Evolutionary conservation across 2,329 filamentous ascomycete genomes (phyloP).

Genomic region (Venturia effusa): DNA sequence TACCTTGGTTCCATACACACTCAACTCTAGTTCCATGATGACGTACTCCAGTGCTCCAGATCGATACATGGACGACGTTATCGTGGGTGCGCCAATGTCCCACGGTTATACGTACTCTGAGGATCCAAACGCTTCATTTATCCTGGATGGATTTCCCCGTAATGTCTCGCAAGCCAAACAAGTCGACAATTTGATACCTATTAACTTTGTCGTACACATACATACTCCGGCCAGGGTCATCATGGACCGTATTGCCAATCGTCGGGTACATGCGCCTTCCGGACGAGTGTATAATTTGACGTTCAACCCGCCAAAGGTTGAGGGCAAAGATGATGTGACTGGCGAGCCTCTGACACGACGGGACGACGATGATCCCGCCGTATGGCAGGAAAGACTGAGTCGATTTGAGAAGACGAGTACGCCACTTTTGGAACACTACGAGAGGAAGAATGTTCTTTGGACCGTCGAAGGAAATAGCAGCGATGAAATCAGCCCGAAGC

Average conservation of each 20-base stretch:
- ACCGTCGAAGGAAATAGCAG: slow-evolving; percentile 81
- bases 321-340: slow-evolving; percentile 79
- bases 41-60: slow-evolving; percentile 12
- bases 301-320: slow-evolving; percentile 75
- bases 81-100: slow-evolving; percentile 29
- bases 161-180: slow-evolving; percentile 69
- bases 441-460: slow-evolving; percentile 70
- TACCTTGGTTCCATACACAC: slow-evolving; percentile 34
- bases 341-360: slow-evolving; percentile 76
- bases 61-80: slow-evolving; percentile 27
- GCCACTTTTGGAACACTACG: slow-evolving; percentile 81
- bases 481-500: slow-evolving; percentile 88
- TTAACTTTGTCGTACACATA: slow-evolving; percentile 85
- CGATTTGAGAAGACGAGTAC: slow-evolving; percentile 83
- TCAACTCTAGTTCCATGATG: slow-evolving; percentile 29
- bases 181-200: slow-evolving; percentile 74
- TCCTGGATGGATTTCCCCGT: slow-evolving; percentile 92
- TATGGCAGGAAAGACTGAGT: slow-evolving; percentile 68
- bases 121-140: slow-evolving; percentile 72
- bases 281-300: slow-evolving; percentile 91
- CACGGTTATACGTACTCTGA: slow-evolving; percentile 43
- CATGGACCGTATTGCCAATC: slow-evolving; percentile 76
- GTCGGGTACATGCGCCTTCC: slow-evolving; percentile 87
- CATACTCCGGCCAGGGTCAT: slow-evolving; percentile 80
- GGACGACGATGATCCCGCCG: slow-evolving; percentile 74